A percentile compares a stretch with the other conserved stretches of the same genome.
Conservation (phyloP, 1,139 yeast genomes). For the Taiozyma sp. region DNA sequence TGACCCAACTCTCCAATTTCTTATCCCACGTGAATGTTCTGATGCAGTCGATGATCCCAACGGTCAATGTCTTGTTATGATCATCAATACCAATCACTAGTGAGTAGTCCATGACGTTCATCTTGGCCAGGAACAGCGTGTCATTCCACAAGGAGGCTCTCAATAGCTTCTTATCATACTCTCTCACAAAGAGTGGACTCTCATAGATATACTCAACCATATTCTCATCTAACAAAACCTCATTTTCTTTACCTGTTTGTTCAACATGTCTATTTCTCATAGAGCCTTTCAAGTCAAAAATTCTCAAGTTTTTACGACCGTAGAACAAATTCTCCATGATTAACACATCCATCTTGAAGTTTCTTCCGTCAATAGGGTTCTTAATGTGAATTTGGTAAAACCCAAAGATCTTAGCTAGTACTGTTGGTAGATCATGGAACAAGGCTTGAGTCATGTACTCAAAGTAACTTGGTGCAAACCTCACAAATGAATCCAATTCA, state of each 20-base stretch:
- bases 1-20: conserved; percentile 97
- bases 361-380: conserved; percentile 69
- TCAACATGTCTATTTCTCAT: conserved; percentile 97
- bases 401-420: conserved; percentile 91
- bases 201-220: conserved; percentile 98
- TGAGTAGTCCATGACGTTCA: conserved; percentile 99
- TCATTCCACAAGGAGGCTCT: conserved; percentile 94
- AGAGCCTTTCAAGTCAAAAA: conserved; percentile 95
- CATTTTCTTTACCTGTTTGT: conserved; percentile 94
- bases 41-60: conserved; percentile 94
- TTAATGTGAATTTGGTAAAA: conserved; percentile 90
- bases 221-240: conserved; percentile 91
- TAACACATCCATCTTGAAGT: conserved; percentile 82
- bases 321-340: conserved; percentile 96
- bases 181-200: conserved; percentile 90
- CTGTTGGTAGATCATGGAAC: conserved; percentile 92
- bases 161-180: conserved; percentile 80
- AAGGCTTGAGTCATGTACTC: conserved; percentile 94
- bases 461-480: conserved; percentile 95
- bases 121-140: conserved; percentile 86
- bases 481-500: conserved; percentile 90
- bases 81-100: conserved; percentile 87
- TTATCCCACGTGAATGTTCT: conserved; percentile 99
- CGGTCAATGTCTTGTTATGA: conserved; percentile 63
- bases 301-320: conserved; percentile 75